These are phyloP conservation scores for Hyaloperonospora brassicae DNA, from an alignment of 352 stramenopile species.

Conservation along the genomic window DNA sequence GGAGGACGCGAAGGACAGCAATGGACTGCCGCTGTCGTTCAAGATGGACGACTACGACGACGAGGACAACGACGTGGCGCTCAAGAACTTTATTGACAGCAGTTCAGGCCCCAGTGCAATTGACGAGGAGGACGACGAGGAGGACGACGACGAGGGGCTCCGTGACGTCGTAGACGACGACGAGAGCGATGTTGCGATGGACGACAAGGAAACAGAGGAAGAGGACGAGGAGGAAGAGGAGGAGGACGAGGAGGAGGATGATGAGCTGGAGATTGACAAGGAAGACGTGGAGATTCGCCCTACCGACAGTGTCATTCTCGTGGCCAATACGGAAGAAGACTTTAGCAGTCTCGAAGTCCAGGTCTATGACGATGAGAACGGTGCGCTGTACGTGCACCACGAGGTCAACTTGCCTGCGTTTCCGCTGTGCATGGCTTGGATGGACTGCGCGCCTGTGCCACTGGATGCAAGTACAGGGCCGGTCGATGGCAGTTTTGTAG, in stretches of 20 bases:
- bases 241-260: slow-evolving; percentile 50
- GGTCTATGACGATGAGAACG: slow-evolving; percentile 95
- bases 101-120: slow-evolving; percentile 19
- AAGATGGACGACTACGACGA: slow-evolving; percentile 88
- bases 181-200: slow-evolving; percentile 3
- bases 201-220: slow-evolving; percentile 22
- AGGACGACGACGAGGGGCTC: background rate
- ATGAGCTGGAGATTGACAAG: slow-evolving; percentile 69
- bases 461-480: slow-evolving; percentile 50
- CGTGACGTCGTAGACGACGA: slow-evolving; percentile 10
- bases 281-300: slow-evolving; percentile 92
- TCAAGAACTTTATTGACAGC: slow-evolving; percentile 67
- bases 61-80: slow-evolving; percentile 72
- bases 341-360: slow-evolving; percentile 98
- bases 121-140: slow-evolving; percentile 39
- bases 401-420: slow-evolving; percentile 99
- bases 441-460: slow-evolving; percentile 83
- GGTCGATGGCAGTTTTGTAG: slow-evolving; percentile 93
- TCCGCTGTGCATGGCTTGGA: slow-evolving; percentile 95
- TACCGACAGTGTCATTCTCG: slow-evolving; percentile 92
- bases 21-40: slow-evolving; percentile 58
- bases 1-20: slow-evolving; percentile 28
- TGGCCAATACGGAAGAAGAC: slow-evolving; percentile 97
- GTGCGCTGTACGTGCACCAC: slow-evolving; percentile 99
- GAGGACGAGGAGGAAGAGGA: slow-evolving; percentile 52